Evolutionary conservation across 371 early-diverging fungal species (phyloP), one percentile per base, ranked within the genome.

Genomic region (Umbelopsis sp.): DNA sequence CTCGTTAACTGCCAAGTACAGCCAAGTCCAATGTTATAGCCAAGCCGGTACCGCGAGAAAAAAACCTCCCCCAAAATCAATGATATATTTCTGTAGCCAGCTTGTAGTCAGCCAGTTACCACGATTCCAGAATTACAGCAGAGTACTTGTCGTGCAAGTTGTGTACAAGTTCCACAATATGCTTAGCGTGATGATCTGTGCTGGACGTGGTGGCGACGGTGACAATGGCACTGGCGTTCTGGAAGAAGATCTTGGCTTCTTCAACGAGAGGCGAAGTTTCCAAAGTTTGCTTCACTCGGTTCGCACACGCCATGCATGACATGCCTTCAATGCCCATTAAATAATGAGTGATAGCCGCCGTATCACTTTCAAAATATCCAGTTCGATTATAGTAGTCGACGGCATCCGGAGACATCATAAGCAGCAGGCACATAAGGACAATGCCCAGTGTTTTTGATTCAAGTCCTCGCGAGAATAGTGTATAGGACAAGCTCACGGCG

Each of bases 221-320:
- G 4, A 81, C 67, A 16, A 78, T 63, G 0, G 77, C 81, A 12
- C 75, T 74, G n/a, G 66, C 50, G 52, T 81, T 81, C 4, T 70
- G 67, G 63, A 83, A 84, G 44, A 77, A 83, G 14, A 86, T 77
- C 10, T 65, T 74, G 0, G 71, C 80, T 24, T 67, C 57, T 24
- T 67, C 68, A 9, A 86, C 70, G 50, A 75, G 76, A 0, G 71
- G 71, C 18, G 75, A 52, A 10, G 65, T 35, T 37, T 57, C 32
- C 24, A 86, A 70, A 25, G 74, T 67, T 32, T 75, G 74, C 50
- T 79, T 79, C 12, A 86, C 77, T 44, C 82, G 74, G 51, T 78
- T 86, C 1, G 82, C 86, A 69, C 86, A 86, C 14, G 84, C 83
- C 46, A 80, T 73, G 67, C 84, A 86, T 6, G 76, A 76, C 69